These are phyloP conservation scores for Claviceps pusilla DNA, from an alignment of 2,329 filamentous ascomycete species.

Conservation along the genomic window DNA sequence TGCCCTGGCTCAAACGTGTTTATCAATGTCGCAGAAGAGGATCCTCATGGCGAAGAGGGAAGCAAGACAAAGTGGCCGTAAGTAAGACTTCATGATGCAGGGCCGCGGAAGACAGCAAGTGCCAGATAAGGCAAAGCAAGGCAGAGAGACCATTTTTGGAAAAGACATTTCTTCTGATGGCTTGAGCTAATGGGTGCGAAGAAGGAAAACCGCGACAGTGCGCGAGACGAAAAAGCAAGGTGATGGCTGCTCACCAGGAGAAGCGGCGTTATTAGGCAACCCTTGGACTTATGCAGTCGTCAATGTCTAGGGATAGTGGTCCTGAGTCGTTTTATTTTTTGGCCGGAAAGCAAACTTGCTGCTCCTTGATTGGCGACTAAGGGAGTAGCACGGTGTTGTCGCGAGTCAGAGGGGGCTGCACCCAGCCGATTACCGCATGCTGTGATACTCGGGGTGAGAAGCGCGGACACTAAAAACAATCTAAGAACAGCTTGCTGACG, in stretches of 20 bases:
- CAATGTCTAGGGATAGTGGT: not conserved
- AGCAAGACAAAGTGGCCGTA: constrained; percentile 4
- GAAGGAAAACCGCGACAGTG: constrained; percentile 5
- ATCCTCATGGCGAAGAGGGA: not conserved
- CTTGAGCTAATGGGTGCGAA: constrained; percentile 2
- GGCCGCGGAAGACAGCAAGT: constrained; percentile 4
- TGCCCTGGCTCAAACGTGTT: not conserved
- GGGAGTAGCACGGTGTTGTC: not conserved
- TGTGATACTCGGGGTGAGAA: not conserved
- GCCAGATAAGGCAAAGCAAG: constrained; percentile 3
- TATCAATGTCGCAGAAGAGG: constrained; percentile 3
- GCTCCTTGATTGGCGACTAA: not conserved
- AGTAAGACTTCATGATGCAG: constrained; percentile 2
- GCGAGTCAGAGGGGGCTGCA: not conserved
- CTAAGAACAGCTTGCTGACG: not conserved
- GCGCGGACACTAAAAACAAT: not conserved
- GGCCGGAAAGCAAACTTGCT: not conserved
- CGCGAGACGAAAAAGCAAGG: constrained; percentile 6
- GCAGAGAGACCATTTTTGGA: not conserved
- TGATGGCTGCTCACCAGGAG: not conserved
- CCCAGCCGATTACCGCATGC: not conserved
- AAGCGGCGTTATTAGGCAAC: not conserved
- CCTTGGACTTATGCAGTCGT: not conserved
- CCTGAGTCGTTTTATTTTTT: not conserved
- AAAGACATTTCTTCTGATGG: not conserved